phyloP scores from a whole-genome alignment of 176 grass and related monocot species.

The Eragrostis nindensis region DNA sequence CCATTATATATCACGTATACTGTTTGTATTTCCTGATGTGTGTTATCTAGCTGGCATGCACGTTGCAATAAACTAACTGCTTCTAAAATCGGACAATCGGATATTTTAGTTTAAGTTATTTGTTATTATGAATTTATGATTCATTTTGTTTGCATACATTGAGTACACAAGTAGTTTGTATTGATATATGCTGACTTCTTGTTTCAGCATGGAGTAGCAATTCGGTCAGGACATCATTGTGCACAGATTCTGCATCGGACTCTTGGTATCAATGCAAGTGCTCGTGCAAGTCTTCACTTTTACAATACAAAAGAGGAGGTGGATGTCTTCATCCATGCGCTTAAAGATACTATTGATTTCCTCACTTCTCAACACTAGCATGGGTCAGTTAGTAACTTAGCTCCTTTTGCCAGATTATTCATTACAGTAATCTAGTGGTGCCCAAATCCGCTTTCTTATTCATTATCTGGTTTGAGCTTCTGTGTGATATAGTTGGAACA shows the following conservation, averaged over 20 bases:
- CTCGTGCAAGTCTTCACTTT: conserved; percentile 89
- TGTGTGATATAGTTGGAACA: conserved; percentile 7
- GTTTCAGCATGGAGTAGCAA: conserved; percentile 79
- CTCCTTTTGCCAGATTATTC: background rate
- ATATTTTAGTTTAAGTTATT: background rate
- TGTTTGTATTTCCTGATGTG: background rate
- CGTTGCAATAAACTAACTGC: background rate
- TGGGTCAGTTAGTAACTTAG: background rate
- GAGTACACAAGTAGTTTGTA: background rate
- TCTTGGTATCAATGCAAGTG: conserved; percentile 76
- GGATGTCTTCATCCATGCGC: conserved; percentile 67
- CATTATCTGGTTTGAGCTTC: background rate
- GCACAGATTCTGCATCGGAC: conserved; percentile 80
- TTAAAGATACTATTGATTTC: conserved; percentile 73
- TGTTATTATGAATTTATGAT: conserved; percentile 17
- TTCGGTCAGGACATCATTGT: conserved; percentile 95
- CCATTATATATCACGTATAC: background rate
- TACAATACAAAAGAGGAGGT: conserved; percentile 96
- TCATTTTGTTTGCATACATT: background rate
- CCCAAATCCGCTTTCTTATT: background rate
- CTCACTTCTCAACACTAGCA: conserved; percentile 51
- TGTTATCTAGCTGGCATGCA: background rate
- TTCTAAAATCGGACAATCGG: background rate
- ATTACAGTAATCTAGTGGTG: background rate
- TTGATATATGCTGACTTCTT: conserved; percentile 41